Base-by-base conservation (phyloP, 805 yeast genomes). In the Hanseniaspora thailandica region DNA sequence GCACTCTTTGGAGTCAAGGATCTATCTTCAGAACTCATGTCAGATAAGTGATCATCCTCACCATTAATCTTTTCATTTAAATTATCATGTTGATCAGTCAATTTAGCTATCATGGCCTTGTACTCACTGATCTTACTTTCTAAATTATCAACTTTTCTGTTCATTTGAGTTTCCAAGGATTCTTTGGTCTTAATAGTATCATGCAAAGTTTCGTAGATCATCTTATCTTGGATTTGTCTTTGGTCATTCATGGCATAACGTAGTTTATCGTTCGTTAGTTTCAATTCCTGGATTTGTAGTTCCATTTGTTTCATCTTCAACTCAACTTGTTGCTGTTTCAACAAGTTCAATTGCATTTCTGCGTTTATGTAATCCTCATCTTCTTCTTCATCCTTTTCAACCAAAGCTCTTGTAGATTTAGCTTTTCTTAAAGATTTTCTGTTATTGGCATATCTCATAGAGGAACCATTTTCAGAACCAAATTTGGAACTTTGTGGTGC, bases 311-410 rank as follows among this genome's bases (percentile, higher is more conserved):
- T 65, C 49, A 66, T 63, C 55, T 64, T 63, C 34, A 62, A 54
- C 30, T 66, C 68, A 15, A 58, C 35, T 36, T 53, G 52, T 23
- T 53, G 55, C 28, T 53, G 55, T 19, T 53, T 48, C 30, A 53
- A 30, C 17, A 46, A 23, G 19, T 43, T 53, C 33, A 47, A 23
- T 67, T 93, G 98, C 74, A 93, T 98, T 69, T 93, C 98, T 7
- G 97, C 98, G 70, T 93, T 98, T 55, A 93, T 85, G 64, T 93
- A 93, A 22, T 49, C 47, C 12, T 13, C 35, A n/a, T 43, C 45
- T 10, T 30, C 46, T 9, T 43, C 35, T 28, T 49, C 53, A 23
- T 49, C 41, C 13, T 41, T 31, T 69, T 93, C 98, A 45, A 89
- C 89, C 50, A 90, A 75, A 65, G 97, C 97, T 58, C 81, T 82